Base-by-base conservation (phyloP, 129 eudicot genomes). In the Kitagawia praeruptora region DNA sequence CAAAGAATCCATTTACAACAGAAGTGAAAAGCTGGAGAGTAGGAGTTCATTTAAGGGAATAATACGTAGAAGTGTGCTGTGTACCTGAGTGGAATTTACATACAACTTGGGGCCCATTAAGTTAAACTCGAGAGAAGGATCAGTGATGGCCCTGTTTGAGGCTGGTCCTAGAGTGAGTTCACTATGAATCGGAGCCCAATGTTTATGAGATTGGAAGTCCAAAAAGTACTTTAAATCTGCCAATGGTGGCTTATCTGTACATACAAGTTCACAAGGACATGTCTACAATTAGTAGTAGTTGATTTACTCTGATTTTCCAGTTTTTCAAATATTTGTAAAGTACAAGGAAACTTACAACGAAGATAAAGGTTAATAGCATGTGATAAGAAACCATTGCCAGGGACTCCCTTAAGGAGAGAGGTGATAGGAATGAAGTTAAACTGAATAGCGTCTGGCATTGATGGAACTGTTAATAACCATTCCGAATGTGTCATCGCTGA, bases 311-410 rank as follows among this genome's bases (percentile, higher is more conserved):
- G 41, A 15, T 67, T 4, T 67, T 67, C 41, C 40, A 1, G 41
- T 14, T 13, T 67, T n/a, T 4, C 37, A 25, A 31, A 31, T 67
- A 15, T 25, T 61, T 9, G 69, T 25, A 15, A 66, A 67, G 41
- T 5, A 31, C 7, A 67, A 39, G 66, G 73, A 47, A 53, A 80
- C 97, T 78, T 87, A 94, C 97, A 90, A 10, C 98, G 89, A 67
- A 94, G 96, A 83, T 94, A 94, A 54, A 94, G 88, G 70, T 94
- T 94, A 78, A 94, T 94, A 77, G 98, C 98, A 77, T 94, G 98
- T 0, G 97, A 88, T n/a, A 92, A 87, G 85, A 91, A 94, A 9
- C 98, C 98, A 75, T 87, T 92, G 63, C 98, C 97, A 5, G 88
- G 92, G 44, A 90, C 85, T 15, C 92, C 96, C 37, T 83, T 90